phyloP scores from a whole-genome alignment of 78 protist genomes.

The Planoprotostelium fungivorum region DNA sequence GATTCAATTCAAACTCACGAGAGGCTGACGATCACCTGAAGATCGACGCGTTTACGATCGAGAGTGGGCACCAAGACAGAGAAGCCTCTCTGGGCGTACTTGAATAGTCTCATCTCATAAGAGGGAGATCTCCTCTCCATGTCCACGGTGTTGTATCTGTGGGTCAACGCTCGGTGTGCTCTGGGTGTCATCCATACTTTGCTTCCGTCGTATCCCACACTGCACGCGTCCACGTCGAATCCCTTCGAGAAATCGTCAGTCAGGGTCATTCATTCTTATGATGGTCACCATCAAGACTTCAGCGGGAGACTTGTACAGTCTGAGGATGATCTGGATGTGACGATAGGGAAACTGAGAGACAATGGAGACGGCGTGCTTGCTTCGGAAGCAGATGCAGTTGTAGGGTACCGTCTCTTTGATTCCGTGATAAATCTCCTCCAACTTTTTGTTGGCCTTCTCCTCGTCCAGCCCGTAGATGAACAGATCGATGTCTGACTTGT shows the following conservation, averaged over 20 bases:
- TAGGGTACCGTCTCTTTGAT: conserved; percentile 8
- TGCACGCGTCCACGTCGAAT: conserved; percentile 66
- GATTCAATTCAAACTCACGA: no score
- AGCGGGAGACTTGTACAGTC: conserved; percentile 66
- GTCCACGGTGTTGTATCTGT: conserved; percentile 23
- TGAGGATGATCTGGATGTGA: conserved; percentile 46
- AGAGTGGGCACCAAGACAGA: conserved; percentile 30
- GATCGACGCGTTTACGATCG: not conserved
- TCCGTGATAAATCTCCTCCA: conserved; percentile 6
- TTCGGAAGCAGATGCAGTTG: conserved; percentile 18
- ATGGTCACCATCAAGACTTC: conserved; percentile 10
- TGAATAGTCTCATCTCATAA: conserved; percentile 59
- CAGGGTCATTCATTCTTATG: not conserved
- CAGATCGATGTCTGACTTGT: conserved; percentile 51
- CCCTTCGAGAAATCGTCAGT: conserved; percentile 43
- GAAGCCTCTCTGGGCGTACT: conserved; percentile 60
- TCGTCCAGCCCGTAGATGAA: conserved; percentile 54
- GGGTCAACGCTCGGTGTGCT: conserved; percentile 8
- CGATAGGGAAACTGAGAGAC: conserved; percentile 15
- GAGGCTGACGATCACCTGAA: not conserved
- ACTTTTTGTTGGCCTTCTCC: conserved; percentile 17
- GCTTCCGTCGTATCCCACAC: conserved; percentile 41
- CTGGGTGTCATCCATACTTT: conserved; percentile 40
- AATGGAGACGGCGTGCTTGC: conserved; percentile 50
- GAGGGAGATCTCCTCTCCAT: conserved; percentile 50